Evolutionary conservation across 148 eudicot species (phyloP), one percentile per base, ranked within the genome.

Genomic region (Bassia scoparia): DNA sequence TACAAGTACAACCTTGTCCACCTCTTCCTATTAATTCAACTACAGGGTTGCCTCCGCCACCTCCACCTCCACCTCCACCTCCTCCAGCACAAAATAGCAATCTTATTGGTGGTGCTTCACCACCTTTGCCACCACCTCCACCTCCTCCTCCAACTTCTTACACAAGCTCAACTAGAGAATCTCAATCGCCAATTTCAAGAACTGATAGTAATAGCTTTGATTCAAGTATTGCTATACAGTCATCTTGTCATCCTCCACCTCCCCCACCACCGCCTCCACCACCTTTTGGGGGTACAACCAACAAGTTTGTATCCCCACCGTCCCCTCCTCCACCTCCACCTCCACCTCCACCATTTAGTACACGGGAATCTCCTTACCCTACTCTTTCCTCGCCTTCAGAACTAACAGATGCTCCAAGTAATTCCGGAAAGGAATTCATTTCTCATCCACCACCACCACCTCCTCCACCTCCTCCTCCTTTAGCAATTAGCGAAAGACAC

Each of bases 281-380:
- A 24, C 78, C 78, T n/a, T 76, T 71, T 15, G 77, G 60, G 63
- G 54, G 17, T 44, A 67, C 69, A 56, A 75, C 67, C 13, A 58
- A 71, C 49, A 13, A 55, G 29, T 55, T 55, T 55, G 60, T n/a
- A 55, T n/a, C n/a, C n/a, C n/a, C n/a, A n/a, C n/a, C n/a, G n/a
- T 20, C 55, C 16, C 60, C 60, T n/a, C 60, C 60, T 33, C 76
- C 76, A 31, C 76, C 53, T 70, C 75, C 46, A 67, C 78, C 87
- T 56, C 84, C 83, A 31, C 83, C 81, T 54, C 87, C 91, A 27
- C 74, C 29, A 69, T 12, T 23, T 38, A 62, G 61, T 70, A 24
- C 50, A 34, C 56, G 33, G 50, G 62, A 16, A 23, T 21, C 53
- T 44, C 48, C 61, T 18, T 41, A 24, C 11, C 44, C 73, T 11